Evolutionary conservation across 2,329 filamentous ascomycete genomes (phyloP).

Genomic region (Aspergillus udagawae): DNA sequence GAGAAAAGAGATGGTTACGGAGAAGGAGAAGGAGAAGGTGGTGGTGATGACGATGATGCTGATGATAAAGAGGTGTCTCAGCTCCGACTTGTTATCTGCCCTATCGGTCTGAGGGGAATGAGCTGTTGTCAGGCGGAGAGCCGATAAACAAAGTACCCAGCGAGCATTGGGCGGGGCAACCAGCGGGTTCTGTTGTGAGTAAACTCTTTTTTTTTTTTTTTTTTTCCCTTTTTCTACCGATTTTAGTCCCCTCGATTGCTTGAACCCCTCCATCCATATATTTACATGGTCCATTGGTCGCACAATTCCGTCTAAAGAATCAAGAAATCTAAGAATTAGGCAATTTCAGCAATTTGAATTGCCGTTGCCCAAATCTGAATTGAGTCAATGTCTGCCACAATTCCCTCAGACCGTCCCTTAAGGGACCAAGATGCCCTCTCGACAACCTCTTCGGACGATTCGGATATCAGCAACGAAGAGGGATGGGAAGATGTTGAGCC

Average conservation of each 20-base stretch:
- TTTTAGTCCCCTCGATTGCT: not conserved
- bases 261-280: not conserved
- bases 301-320: not conserved
- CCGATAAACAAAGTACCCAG: slow-evolving; percentile 17
- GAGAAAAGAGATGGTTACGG: not conserved
- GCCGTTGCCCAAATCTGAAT: slow-evolving; percentile 2
- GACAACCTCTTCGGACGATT: slow-evolving; percentile 35
- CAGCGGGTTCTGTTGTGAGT: not conserved
- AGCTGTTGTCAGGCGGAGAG: slow-evolving; percentile 7
- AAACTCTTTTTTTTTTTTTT: slow-evolving; percentile 6
- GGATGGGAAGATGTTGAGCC: slow-evolving; percentile 59
- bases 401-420: slow-evolving; percentile 15
- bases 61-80: not conserved
- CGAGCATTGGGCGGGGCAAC: slow-evolving; percentile 18
- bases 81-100: not conserved
- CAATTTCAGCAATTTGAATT: not conserved
- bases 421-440: slow-evolving; percentile 24
- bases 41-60: not conserved
- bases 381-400: slow-evolving; percentile 28
- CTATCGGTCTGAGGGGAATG: slow-evolving; percentile 8
- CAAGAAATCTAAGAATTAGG: not conserved
- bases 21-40: not conserved
- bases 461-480: slow-evolving; percentile 49
- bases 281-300: not conserved
- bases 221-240: not conserved